These are phyloP conservation scores for Cladosporium sp. DNA, from an alignment of 2,329 filamentous ascomycete species.

Conservation along the genomic window DNA sequence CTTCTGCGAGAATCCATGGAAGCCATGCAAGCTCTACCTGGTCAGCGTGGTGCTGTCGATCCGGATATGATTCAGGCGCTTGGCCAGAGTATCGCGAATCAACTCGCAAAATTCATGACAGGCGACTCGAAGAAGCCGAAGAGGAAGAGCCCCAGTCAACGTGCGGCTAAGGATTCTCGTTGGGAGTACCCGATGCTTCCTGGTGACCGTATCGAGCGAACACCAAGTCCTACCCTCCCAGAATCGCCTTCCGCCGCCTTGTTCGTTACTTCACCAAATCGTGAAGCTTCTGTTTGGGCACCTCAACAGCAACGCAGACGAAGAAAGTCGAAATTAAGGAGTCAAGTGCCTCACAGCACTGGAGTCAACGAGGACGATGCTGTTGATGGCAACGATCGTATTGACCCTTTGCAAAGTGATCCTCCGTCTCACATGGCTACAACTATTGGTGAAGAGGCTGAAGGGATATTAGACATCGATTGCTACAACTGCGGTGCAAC, in stretches of 20 bases:
- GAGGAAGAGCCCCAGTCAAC: constrained; percentile 20
- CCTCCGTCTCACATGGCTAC: constrained; percentile 1
- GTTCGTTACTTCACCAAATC: constrained; percentile 19
- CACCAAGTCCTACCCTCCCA: constrained; percentile 20
- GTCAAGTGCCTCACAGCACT: background rate
- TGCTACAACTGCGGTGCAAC: constrained; percentile 36
- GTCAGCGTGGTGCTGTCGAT: constrained; percentile 20
- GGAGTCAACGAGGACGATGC: background rate
- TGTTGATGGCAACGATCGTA: constrained; percentile 18
- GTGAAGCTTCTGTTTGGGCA: constrained; percentile 29
- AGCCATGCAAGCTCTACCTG: constrained; percentile 6
- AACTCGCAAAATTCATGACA: constrained; percentile 38
- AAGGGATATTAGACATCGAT: background rate
- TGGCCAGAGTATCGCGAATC: constrained; percentile 39
- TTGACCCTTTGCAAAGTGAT: constrained; percentile 14
- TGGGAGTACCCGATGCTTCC: constrained; percentile 35
- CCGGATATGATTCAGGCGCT: constrained; percentile 37
- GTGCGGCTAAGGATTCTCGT: constrained; percentile 26
- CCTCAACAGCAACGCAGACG: constrained; percentile 22
- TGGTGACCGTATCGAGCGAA: constrained; percentile 23
- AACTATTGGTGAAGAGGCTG: constrained; percentile 20
- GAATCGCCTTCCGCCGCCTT: constrained; percentile 8
- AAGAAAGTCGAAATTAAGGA: background rate
- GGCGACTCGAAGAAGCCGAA: constrained; percentile 25
- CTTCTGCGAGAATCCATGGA: constrained; percentile 25